Percentiles rank a stretch among this genome's conserved stretches.
Conservation (phyloP, 495 filamentous ascomycete species). For the Sordaria brevicollis region DNA sequence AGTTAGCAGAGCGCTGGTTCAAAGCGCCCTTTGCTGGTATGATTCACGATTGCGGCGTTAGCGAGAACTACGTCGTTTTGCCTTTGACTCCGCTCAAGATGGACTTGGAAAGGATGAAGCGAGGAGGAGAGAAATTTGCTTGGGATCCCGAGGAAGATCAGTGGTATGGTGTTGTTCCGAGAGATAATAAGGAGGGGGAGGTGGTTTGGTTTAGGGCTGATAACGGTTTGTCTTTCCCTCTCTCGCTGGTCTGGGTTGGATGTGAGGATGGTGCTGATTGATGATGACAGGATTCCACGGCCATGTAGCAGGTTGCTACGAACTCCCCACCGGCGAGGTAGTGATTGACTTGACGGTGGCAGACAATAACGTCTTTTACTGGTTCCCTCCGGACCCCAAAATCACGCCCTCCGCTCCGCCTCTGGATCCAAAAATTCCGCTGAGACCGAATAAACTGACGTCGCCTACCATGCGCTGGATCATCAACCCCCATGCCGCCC, state of each 20-base stretch:
- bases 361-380: slow-evolving; percentile 48
- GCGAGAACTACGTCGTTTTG: slow-evolving; percentile 42
- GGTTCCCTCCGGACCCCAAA: slow-evolving; percentile 37
- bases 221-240: slow-evolving; percentile 27
- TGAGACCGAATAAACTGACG: slow-evolving; percentile 26
- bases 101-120: slow-evolving; percentile 41
- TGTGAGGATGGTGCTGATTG: neutral
- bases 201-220: slow-evolving; percentile 38
- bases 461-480: slow-evolving; percentile 43
- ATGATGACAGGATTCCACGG: slow-evolving; percentile 34
- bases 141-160: slow-evolving; percentile 44
- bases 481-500: slow-evolving; percentile 36
- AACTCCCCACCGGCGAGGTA: slow-evolving; percentile 37
- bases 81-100: slow-evolving; percentile 42
- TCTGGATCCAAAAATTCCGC: neutral
- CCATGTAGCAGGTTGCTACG: slow-evolving; percentile 42
- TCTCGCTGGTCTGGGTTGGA: no score
- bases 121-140: slow-evolving; percentile 44
- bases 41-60: slow-evolving; percentile 47
- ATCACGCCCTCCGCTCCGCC: slow-evolving; percentile 13
- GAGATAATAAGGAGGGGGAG: slow-evolving; percentile 36
- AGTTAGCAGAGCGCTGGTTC: slow-evolving; percentile 37
- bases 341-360: slow-evolving; percentile 45
- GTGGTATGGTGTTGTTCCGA: slow-evolving; percentile 40
- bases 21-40: slow-evolving; percentile 43